Evolutionary conservation across 495 filamentous ascomycete species (phyloP).

Genomic region (Xylaria grammica): DNA sequence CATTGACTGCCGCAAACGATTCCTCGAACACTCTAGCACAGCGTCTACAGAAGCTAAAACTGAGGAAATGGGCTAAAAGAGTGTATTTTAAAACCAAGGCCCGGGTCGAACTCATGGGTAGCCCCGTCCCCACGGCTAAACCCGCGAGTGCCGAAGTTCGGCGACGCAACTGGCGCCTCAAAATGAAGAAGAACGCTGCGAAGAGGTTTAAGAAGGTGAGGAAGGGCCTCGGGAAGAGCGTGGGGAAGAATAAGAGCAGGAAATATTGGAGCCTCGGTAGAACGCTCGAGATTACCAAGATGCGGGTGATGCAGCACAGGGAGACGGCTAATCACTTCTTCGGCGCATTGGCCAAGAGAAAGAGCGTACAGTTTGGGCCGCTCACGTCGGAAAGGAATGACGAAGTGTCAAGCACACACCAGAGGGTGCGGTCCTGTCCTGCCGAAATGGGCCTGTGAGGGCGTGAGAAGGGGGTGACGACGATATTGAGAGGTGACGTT

Average conservation of each 20-base stretch:
- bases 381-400: neutral
- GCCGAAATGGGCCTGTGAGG: neutral
- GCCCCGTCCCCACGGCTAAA: neutral
- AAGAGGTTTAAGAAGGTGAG: neutral
- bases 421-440: neutral
- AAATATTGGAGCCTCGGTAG: neutral
- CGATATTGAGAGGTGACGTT: no score
- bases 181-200: neutral
- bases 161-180: neutral
- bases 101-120: slow-evolving; percentile 26
- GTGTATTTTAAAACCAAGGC: slow-evolving; percentile 31
- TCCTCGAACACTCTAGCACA: slow-evolving; percentile 25
- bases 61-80: slow-evolving; percentile 32
- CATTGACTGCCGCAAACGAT: slow-evolving; percentile 3
- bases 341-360: neutral
- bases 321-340: neutral
- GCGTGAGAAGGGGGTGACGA: no score
- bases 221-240: neutral
- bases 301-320: neutral
- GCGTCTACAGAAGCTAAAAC: slow-evolving; percentile 31
- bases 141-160: neutral
- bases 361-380: neutral
- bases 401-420: neutral
- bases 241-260: neutral
- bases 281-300: neutral